Conservation (phyloP, 2,329 filamentous ascomycete genomes). For the Rhynchosporium graminicola region DNA sequence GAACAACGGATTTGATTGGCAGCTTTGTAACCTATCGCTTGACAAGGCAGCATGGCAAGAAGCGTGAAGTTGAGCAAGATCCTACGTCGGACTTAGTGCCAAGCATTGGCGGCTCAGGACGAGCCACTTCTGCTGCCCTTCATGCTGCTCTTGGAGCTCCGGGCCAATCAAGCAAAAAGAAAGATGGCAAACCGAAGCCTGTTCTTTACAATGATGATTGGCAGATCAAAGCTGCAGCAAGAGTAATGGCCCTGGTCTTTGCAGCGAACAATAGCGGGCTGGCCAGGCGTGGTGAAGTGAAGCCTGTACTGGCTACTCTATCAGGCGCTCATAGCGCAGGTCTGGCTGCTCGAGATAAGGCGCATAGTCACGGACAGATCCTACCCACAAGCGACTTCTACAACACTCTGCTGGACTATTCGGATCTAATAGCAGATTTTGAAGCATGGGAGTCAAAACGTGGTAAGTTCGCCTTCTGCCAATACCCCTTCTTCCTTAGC, state of each 20-base stretch:
- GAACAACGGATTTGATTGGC: conserved; percentile 73
- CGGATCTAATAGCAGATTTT: conserved; percentile 83
- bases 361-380: conserved; percentile 60
- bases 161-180: conserved; percentile 52
- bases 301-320: conserved; percentile 40
- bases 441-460: conserved; percentile 80
- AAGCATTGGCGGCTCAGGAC: conserved; percentile 65
- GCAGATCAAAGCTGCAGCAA: conserved; percentile 81
- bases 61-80: conserved; percentile 59
- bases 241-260: conserved; percentile 79
- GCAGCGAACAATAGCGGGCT: conserved; percentile 68
- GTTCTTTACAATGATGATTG: conserved; percentile 79
- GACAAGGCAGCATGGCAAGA: conserved; percentile 68
- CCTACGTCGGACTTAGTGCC: conserved; percentile 70
- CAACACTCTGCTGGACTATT: conserved; percentile 80
- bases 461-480: conserved; percentile 81
- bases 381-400: conserved; percentile 85
- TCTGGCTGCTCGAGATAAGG: conserved; percentile 45
- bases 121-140: conserved; percentile 62
- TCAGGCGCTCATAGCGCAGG: conserved; percentile 43
- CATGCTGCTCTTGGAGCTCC: conserved; percentile 71
- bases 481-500: conserved; percentile 88
- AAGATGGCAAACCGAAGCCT: conserved; percentile 55
- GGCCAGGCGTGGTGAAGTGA: conserved; percentile 43
- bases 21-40: conserved; percentile 82